Conservation (phyloP, 1,139 yeast genomes). For the Kodamaea anthophila region DNA sequence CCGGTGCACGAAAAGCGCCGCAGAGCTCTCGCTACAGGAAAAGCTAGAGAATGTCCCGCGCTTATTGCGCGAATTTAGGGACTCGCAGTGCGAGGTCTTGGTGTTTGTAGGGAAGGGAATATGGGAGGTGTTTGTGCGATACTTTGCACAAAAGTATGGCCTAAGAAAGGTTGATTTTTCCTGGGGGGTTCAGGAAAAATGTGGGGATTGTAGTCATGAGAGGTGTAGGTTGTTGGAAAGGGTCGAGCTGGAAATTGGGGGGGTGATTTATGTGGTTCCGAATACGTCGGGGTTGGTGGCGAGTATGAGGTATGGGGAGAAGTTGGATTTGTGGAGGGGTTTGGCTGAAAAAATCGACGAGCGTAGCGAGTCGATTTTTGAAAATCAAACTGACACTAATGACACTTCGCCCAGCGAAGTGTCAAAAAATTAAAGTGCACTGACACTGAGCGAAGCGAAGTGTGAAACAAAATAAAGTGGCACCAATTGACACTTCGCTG, state of each 20-base stretch:
- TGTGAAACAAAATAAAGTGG: no score
- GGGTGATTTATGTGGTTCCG: conserved; percentile 53
- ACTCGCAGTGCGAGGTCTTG: conserved; percentile 34
- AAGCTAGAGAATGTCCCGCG: conserved; percentile 52
- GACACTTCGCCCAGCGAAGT: no score
- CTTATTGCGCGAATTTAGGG: conserved; percentile 40
- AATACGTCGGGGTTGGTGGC: conserved; percentile 76
- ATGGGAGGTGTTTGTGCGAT: conserved; percentile 55
- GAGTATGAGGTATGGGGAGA: conserved; percentile 37
- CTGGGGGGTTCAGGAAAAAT: conserved; percentile 48
- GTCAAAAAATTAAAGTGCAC: no score
- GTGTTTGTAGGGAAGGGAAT: conserved; percentile 73
- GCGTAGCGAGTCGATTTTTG: no score
- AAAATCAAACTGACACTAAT: no score
- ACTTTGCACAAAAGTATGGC: conserved; percentile 8
- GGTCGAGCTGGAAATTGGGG: conserved; percentile 12
- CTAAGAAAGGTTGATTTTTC: conserved; percentile 20
- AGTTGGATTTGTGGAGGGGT: conserved; percentile 44
- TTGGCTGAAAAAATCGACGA: no score
- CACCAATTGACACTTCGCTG: no score
- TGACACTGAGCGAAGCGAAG: no score
- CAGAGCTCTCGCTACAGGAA: conserved; percentile 47
- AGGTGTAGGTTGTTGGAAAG: conserved; percentile 14
- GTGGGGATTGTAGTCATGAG: no score
- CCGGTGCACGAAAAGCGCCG: conserved; percentile 58